Percentiles rank a stretch among this genome's conserved stretches.
Conservation (phyloP, 495 filamentous ascomycete species). For the Xylaria sp. region DNA sequence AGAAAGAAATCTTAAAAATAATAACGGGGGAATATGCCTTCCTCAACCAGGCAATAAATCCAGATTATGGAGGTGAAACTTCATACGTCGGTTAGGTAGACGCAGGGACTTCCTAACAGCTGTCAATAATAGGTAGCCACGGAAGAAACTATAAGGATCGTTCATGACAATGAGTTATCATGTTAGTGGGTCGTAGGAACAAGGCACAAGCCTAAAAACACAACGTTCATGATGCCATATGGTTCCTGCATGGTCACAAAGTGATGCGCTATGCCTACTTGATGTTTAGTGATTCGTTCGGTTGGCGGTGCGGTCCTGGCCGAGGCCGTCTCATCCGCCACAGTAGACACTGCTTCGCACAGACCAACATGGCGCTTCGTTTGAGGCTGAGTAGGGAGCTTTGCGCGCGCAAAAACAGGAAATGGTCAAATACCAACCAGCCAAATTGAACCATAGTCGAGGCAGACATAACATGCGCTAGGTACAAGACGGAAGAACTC, state of each 20-base stretch:
- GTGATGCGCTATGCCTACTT: constrained; percentile 2
- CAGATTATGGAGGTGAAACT: neutral
- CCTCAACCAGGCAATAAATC: constrained; percentile 5
- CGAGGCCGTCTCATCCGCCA: constrained; percentile 23
- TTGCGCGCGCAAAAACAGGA: constrained; percentile 1
- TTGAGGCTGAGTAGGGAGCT: constrained; percentile 2
- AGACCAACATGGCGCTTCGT: neutral
- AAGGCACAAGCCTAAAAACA: constrained; percentile 9
- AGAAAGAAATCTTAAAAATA: constrained; percentile 6
- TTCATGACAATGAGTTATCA: neutral
- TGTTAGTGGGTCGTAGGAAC: constrained; percentile 19
- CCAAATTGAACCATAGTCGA: neutral
- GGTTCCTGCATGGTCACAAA: neutral
- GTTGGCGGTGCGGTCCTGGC: neutral
- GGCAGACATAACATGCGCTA: neutral
- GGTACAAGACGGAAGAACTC: neutral
- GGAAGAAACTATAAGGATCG: neutral
- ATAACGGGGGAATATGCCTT: neutral
- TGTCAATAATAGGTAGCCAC: neutral
- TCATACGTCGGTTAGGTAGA: constrained; percentile 1
- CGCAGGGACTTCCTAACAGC: neutral
- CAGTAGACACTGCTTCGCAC: neutral
- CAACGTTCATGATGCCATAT: constrained; percentile 6
- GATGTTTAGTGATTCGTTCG: neutral
- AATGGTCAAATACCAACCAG: neutral